Base-by-base conservation (phyloP, 345 rosid genomes). In the Salix koriyanagi region DNA sequence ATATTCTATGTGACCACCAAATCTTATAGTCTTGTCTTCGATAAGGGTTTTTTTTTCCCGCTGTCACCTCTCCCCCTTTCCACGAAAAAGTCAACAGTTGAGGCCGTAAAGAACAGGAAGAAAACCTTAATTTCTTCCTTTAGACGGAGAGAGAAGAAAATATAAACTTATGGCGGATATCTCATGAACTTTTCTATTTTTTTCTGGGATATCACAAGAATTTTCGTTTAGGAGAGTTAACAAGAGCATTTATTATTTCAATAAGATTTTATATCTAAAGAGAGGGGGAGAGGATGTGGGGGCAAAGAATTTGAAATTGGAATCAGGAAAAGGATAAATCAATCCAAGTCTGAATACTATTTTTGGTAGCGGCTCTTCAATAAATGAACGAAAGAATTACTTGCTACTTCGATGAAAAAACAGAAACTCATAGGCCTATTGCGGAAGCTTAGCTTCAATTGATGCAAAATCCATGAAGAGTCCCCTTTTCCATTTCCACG, bases 321-420 rank as follows among this genome's bases (percentile, higher is more conserved):
- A 58, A 23, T 5, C 5, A 36, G 41, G 6, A 48, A 61, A 62
- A 64, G 26, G 65, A 71, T 67, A 10, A 72, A 66, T 37, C 75
- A 69, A 65, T 54, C 56, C 23, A 39, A 52, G 41, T 25, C 23
- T 19, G 52, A 72, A 41, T 72, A n/a, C 76, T 41, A 78, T 26
- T 56, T 67, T 4, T 18, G 74, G 75, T 26, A 69, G 52, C 69
- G 75, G 75, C 16, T 32, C 56, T 69, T 79, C 65, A 74, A 69
- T 69, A 67, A 69, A 79, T 74, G 78, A 50, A 50, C 12, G 36
- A 56, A 15, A 23, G 52, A 39, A 67, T 18, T 1, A 48, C 16
- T 68, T 62, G 62, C 82, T 70, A 60, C 11, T 61, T 74, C 7
- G 64, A 70, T 62, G 70, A 77, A 77, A 71, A 77, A 69, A 65